Conservation (phyloP, 345 rosid species). For the Turnera subulata region DNA sequence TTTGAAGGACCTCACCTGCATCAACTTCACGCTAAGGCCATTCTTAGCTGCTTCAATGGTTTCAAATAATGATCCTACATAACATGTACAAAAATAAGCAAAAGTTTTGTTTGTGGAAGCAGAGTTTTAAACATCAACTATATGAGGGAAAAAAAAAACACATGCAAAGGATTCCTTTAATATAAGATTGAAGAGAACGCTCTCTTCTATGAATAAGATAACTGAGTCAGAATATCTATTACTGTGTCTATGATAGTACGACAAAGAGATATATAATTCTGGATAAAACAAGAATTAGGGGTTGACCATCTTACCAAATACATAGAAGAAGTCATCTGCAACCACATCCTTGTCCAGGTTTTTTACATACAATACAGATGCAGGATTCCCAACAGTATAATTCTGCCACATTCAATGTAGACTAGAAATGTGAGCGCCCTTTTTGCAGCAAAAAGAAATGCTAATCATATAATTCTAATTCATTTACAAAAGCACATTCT, state of each 20-base stretch:
- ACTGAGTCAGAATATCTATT: not conserved
- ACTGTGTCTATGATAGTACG: not conserved
- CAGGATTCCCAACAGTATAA: slow-evolving; percentile 80
- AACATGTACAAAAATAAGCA: not conserved
- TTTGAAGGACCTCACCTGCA: slow-evolving; percentile 55
- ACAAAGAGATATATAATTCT: not conserved
- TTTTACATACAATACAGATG: slow-evolving; percentile 76
- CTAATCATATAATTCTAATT: not conserved
- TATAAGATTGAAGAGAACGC: no score
- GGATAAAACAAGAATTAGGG: not conserved
- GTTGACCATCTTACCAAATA: slow-evolving; percentile 63
- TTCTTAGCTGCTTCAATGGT: slow-evolving; percentile 63
- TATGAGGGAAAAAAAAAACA: no score
- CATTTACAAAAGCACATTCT: not conserved
- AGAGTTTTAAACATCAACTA: no score
- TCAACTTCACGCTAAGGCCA: slow-evolving; percentile 63
- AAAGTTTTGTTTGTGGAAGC: no score
- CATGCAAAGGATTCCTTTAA: no score
- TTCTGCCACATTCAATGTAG: slow-evolving; percentile 42
- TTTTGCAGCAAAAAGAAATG: not conserved
- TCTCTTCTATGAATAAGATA: no score
- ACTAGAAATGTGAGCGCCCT: not conserved
- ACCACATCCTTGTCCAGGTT: slow-evolving; percentile 84
- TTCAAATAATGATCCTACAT: slow-evolving; percentile 84
- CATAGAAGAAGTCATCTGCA: slow-evolving; percentile 68